Base-by-base conservation (phyloP, 2,329 filamentous ascomycete genomes). In the Fusarium bulbicola region DNA sequence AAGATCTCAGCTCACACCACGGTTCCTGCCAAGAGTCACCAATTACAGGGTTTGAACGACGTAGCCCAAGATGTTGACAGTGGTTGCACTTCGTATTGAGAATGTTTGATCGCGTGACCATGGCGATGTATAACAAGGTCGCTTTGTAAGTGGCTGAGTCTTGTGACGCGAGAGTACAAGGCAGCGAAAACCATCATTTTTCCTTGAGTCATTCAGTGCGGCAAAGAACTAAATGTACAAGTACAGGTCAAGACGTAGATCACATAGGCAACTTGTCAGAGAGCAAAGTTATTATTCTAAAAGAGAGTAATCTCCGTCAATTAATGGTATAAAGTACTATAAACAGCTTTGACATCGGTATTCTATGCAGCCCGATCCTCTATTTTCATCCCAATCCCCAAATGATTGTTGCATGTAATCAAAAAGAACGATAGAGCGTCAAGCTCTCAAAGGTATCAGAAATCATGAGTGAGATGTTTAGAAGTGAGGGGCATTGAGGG, bases 401-500 rank as follows among this genome's bases (percentile, higher is more conserved):
- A 46, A 46, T 39, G n/a, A 28, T 43, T 30, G 14, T 63, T 46
- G 13, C 46, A 36, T 39, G 21, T 34, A 47, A 43, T 62, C 39
- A 56, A 61, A 64, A 73, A 39, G 45, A 73, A 40, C 28, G 59
- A 65, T 52, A 20, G 32, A 63, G 62, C 46, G 13, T 45, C 58
- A 56, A 58, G 40, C 34, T 43, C 52, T 39, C 12, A 54, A 72
- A 45, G 43, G 26, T 68, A 66, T 73, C 57, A 43, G 37, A 63
- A 56, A n/a, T 49, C 36, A 14, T 36, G 16, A 13, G 28, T 21
- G 20, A 12, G 24, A 13, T 24, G 26, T 59, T 66, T 75, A 77
- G 46, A 82, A 83, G 62, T 82, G 81, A 56, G 83, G 83, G 30
- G 83, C 78, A 74, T 85, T 84, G 56, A 85, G 76, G 32, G 81